These are phyloP conservation scores for Pyrus betulifolia DNA, from an alignment of 306 rosid species.

Conservation along the genomic window DNA sequence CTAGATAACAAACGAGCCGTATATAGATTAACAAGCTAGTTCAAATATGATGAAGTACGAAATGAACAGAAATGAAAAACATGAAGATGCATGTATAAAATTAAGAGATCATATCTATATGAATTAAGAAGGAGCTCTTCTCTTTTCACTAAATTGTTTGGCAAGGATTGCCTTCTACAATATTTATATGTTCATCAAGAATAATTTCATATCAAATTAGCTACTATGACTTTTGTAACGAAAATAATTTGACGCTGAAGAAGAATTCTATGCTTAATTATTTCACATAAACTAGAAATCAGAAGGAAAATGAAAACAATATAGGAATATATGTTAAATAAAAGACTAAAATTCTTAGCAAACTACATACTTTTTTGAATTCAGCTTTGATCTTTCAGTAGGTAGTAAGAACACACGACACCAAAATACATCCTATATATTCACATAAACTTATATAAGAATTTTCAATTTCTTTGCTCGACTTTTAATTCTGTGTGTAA, in stretches of 20 bases:
- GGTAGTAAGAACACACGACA: background rate
- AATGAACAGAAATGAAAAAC: background rate
- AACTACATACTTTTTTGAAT: no score
- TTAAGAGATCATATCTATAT: background rate
- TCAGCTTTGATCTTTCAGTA: no score
- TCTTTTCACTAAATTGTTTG: background rate
- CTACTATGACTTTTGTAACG: no score
- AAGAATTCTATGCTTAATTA: no score
- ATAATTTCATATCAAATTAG: no score
- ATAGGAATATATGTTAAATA: no score
- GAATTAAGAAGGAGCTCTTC: background rate
- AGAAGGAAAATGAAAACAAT: no score
- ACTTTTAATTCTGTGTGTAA: background rate
- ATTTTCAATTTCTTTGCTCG: background rate
- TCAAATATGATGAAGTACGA: background rate
- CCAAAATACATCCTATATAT: background rate
- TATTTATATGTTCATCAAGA: no score
- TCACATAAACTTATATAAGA: background rate
- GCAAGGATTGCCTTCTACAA: background rate
- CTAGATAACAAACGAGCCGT: background rate
- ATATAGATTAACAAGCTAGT: background rate
- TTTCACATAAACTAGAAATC: no score
- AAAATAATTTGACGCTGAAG: no score
- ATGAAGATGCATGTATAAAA: background rate
- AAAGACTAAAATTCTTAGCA: no score